A percentile compares a stretch with the other conserved stretches of the same genome.
Evolutionary conservation across 2,329 filamentous ascomycete genomes (phyloP).

Genomic region (Ustulina deusta): DNA sequence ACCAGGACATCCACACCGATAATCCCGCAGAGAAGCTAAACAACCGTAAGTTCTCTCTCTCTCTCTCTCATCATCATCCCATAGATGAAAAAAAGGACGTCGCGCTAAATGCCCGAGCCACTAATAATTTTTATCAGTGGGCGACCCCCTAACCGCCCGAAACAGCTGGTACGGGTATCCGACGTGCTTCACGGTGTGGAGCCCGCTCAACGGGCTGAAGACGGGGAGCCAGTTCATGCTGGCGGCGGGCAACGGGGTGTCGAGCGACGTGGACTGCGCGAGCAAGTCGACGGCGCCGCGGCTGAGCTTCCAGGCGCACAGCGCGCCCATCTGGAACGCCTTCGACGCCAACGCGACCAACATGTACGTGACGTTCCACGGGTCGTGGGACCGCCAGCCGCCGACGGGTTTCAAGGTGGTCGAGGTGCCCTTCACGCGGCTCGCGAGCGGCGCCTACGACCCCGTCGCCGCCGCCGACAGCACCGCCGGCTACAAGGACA

Average conservation of each 20-base stretch:
- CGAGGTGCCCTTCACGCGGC: conserved; percentile 51
- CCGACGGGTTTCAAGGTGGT: conserved; percentile 56
- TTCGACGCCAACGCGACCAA: conserved; percentile 65
- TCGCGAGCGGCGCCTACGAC: conserved; percentile 47
- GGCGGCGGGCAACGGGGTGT: conserved; percentile 34
- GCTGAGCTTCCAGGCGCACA: conserved; percentile 68
- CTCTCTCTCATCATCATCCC: neutral
- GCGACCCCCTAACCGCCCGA: conserved; percentile 48
- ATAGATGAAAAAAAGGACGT: neutral
- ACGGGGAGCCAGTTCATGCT: conserved; percentile 43
- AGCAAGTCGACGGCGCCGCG: conserved; percentile 53
- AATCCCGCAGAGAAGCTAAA: conserved; percentile 76
- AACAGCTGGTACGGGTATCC: conserved; percentile 68
- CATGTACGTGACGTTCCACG: conserved; percentile 71
- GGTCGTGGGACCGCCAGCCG: conserved; percentile 63
- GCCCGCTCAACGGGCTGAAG: conserved; percentile 51
- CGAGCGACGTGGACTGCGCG: conserved; percentile 41
- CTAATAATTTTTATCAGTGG: too few species aligned
- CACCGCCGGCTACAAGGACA: conserved; percentile 49
- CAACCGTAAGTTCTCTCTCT: conserved; percentile 57
- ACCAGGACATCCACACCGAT: conserved; percentile 66
- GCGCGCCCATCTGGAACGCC: conserved; percentile 70
- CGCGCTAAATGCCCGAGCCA: too few species aligned
- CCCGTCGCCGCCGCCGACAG: conserved; percentile 50
- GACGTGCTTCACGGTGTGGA: conserved; percentile 69